Percentiles rank a stretch among this genome's conserved stretches.
phyloP scores from a whole-genome alignment of 2,329 filamentous ascomycete species.

The Exophiala sp. region DNA sequence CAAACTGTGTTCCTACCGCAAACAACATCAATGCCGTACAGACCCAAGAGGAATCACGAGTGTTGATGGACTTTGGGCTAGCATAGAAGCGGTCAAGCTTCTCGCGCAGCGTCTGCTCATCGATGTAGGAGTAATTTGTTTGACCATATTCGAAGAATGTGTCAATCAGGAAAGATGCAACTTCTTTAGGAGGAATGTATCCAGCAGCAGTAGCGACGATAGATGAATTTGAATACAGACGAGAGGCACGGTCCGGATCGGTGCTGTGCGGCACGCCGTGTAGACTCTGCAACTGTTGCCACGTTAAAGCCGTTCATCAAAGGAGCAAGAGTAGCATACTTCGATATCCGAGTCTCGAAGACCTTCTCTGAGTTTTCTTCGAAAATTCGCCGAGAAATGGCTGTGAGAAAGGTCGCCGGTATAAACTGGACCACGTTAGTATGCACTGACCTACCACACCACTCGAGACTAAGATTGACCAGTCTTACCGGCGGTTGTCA shows the following conservation, averaged over 20 bases:
- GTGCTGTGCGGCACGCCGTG: constrained; percentile 18
- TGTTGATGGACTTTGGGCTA: constrained; percentile 37
- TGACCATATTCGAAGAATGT: constrained; percentile 50
- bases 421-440: too few relatives aligned
- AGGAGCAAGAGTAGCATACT: too few relatives aligned
- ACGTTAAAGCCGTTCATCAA: too few relatives aligned
- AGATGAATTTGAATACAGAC: constrained; percentile 32
- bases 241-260: constrained; percentile 36
- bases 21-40: constrained; percentile 48
- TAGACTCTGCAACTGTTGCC: too few relatives aligned
- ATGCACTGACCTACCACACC: too few relatives aligned
- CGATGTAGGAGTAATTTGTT: constrained; percentile 50
- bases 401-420: too few relatives aligned
- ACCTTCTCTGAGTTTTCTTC: too few relatives aligned
- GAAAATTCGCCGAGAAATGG: too few relatives aligned
- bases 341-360: too few relatives aligned
- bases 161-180: constrained; percentile 47
- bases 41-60: constrained; percentile 42
- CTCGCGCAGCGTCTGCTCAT: constrained; percentile 42
- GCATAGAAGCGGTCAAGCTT: constrained; percentile 44
- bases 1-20: constrained; percentile 52
- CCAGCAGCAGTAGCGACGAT: constrained; percentile 29
- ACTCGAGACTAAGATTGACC: too few relatives aligned
- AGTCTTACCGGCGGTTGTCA: too few relatives aligned
- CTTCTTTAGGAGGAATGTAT: constrained; percentile 41